Percentiles rank a stretch among this genome's conserved stretches.
Evolutionary conservation across 2,329 filamentous ascomycete species (phyloP).

Genomic region (Leptodontidium sp.): DNA sequence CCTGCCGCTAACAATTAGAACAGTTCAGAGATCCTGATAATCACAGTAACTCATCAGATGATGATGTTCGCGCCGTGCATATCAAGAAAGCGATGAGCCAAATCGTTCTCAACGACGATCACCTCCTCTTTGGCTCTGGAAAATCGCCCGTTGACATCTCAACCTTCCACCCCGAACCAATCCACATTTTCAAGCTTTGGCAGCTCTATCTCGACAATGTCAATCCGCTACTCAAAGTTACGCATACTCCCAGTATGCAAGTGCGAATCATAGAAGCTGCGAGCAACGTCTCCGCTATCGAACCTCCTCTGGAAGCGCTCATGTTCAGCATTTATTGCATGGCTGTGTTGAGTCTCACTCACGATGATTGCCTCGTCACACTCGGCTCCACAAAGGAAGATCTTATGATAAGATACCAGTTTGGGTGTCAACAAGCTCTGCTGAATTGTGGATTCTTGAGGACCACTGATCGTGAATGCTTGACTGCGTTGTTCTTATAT

Average conservation of each 20-base stretch:
- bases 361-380: constrained; percentile 58
- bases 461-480: constrained; percentile 52
- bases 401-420: constrained; percentile 53
- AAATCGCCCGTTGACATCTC: constrained; percentile 52
- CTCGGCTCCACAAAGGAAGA: constrained; percentile 50
- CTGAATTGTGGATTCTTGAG: constrained; percentile 53
- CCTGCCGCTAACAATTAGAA: constrained; percentile 31
- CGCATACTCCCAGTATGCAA: constrained; percentile 76
- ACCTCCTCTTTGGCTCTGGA: constrained; percentile 59
- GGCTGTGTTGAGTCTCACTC: constrained; percentile 61
- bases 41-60: constrained; percentile 46
- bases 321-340: constrained; percentile 72
- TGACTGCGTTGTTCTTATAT: constrained; percentile 63
- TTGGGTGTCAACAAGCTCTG: constrained; percentile 56
- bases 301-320: constrained; percentile 66
- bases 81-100: constrained; percentile 48
- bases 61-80: constrained; percentile 48
- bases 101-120: constrained; percentile 52
- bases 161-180: constrained; percentile 61
- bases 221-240: constrained; percentile 75
- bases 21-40: constrained; percentile 45
- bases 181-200: constrained; percentile 76
- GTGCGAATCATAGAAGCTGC: constrained; percentile 70
- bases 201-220: constrained; percentile 78
- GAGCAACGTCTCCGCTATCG: constrained; percentile 61